Conservation (phyloP, 1,139 yeast genomes). For the Lodderomyces beijingensis region DNA sequence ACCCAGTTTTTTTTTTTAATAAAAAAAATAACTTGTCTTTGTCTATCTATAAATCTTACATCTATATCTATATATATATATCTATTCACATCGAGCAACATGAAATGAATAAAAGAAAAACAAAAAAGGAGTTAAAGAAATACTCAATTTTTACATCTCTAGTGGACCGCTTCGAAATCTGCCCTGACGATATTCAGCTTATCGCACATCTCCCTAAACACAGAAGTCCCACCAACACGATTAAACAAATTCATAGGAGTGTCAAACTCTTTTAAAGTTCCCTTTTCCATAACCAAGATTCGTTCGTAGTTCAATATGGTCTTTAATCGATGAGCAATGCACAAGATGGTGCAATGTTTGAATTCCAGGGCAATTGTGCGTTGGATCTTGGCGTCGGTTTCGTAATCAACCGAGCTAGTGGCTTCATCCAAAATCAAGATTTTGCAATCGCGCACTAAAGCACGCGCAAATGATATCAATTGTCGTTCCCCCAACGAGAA, state of each 20-base stretch:
- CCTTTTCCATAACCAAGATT: slow-evolving; percentile 50
- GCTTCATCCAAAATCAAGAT: slow-evolving; percentile 54
- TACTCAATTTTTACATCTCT: no score
- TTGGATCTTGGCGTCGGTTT: slow-evolving; percentile 50
- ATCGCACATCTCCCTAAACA: slow-evolving; percentile 38
- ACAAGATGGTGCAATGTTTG: slow-evolving; percentile 43
- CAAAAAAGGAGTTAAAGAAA: no score
- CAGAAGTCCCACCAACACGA: slow-evolving; percentile 23
- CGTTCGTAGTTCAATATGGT: slow-evolving; percentile 50
- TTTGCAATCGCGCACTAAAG: slow-evolving; percentile 46
- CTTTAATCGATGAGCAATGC: slow-evolving; percentile 54
- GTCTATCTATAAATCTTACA: no score
- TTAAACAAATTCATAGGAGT: slow-evolving; percentile 42
- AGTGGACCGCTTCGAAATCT: slow-evolving; percentile 20
- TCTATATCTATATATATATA: no score
- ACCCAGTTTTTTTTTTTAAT: no score
- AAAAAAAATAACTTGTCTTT: no score
- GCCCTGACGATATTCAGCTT: slow-evolving; percentile 25
- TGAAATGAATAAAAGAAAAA: no score
- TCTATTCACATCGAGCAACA: no score
- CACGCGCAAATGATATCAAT: slow-evolving; percentile 50
- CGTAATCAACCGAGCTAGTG: slow-evolving; percentile 54
- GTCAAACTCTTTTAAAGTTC: slow-evolving; percentile 47
- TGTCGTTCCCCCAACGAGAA: slow-evolving; percentile 55
- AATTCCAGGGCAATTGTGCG: slow-evolving; percentile 44